Percentiles rank a stretch among this genome's conserved stretches.
Evolutionary conservation across 768 basidiomycete species (phyloP).

Genomic region (Suillus subalutaceus): DNA sequence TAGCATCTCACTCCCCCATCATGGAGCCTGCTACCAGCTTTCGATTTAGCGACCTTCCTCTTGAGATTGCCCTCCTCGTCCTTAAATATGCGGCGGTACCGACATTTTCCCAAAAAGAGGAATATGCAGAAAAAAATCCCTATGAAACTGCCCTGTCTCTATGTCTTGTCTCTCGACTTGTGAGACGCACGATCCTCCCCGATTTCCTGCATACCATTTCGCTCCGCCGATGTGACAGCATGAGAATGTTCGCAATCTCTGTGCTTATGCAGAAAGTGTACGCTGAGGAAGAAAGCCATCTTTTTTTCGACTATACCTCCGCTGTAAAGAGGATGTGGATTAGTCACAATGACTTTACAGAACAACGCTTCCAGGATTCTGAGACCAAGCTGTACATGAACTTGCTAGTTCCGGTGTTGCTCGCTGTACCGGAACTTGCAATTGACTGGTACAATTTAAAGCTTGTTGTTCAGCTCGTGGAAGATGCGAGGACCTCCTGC

Average conservation of each 20-base stretch:
- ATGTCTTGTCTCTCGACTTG: constrained; percentile 34
- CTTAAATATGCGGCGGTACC: constrained; percentile 34
- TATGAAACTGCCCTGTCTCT: constrained; percentile 34
- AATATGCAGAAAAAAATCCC: neutral
- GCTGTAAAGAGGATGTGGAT: too few relatives aligned
- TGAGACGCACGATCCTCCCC: constrained; percentile 39
- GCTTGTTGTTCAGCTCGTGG: neutral
- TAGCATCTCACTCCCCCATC: neutral
- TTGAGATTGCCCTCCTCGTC: constrained; percentile 40
- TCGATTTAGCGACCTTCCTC: constrained; percentile 29
- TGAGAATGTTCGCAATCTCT: too few relatives aligned
- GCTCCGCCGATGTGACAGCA: too few relatives aligned
- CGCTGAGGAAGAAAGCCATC: too few relatives aligned
- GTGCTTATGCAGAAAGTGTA: too few relatives aligned
- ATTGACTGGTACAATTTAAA: too few relatives aligned
- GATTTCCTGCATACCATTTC: constrained; percentile 35
- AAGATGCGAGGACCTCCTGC: neutral
- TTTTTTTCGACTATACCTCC: too few relatives aligned
- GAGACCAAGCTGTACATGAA: too few relatives aligned
- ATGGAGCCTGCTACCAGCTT: constrained; percentile 4
- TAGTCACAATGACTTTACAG: too few relatives aligned
- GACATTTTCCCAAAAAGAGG: neutral
- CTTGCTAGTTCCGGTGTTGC: too few relatives aligned
- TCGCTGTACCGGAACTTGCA: too few relatives aligned
- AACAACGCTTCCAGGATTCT: too few relatives aligned